Percentiles rank a stretch among this genome's conserved stretches.
These are phyloP conservation scores for Pythium rhizo-oryzae DNA, from an alignment of 352 stramenopile species.

Conservation along the genomic window DNA sequence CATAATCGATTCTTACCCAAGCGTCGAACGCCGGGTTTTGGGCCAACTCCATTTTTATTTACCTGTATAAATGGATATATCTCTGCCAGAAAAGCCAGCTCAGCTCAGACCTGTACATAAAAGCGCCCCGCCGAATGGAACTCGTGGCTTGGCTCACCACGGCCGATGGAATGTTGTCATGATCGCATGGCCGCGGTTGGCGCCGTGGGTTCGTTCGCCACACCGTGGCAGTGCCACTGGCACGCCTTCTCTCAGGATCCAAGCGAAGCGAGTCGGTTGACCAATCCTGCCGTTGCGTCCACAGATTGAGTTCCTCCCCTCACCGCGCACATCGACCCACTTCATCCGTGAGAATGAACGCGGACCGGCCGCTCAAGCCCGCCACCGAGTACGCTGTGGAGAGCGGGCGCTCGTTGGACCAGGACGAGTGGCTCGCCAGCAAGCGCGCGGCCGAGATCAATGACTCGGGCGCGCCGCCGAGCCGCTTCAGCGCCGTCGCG, in stretches of 20 bases:
- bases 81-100: background rate
- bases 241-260: too few relatives aligned
- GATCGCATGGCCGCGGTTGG: too few relatives aligned
- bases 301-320: background rate
- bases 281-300: background rate
- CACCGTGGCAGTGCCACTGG: too few relatives aligned
- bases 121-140: too few relatives aligned
- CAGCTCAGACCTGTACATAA: too few relatives aligned
- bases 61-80: background rate
- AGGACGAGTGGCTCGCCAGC: constrained; percentile 3
- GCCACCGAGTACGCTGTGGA: background rate
- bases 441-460: background rate
- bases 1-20: too few relatives aligned
- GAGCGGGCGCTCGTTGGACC: constrained; percentile 1
- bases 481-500: constrained; percentile 3
- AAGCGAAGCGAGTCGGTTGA: too few relatives aligned
- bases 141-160: too few relatives aligned
- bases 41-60: too few relatives aligned
- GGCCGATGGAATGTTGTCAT: too few relatives aligned
- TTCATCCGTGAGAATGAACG: background rate
- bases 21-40: too few relatives aligned
- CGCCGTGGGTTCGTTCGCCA: too few relatives aligned
- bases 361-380: constrained; percentile 3
- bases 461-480: background rate
- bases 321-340: background rate